Percentiles rank a stretch among this genome's conserved stretches.
phyloP scores from a whole-genome alignment of 495 filamentous ascomycete species.

The Neurospora tetrasperma region DNA sequence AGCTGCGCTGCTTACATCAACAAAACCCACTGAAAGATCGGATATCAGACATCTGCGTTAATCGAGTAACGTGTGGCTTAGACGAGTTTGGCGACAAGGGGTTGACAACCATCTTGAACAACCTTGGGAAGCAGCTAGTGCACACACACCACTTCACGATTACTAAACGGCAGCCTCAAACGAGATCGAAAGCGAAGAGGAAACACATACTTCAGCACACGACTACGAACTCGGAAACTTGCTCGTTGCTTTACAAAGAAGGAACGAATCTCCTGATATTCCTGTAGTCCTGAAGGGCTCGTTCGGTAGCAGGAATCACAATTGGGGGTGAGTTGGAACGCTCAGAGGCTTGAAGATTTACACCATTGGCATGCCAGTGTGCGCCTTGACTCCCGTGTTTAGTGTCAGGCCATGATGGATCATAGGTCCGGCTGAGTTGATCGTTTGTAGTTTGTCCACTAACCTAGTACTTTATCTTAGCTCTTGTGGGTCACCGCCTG shows the following conservation, averaged over 20 bases:
- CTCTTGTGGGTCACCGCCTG: neutral
- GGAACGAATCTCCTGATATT: neutral
- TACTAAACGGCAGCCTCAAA: neutral
- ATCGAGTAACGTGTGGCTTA: neutral
- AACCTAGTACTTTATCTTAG: neutral
- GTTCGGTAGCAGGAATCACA: neutral
- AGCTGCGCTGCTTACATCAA: neutral
- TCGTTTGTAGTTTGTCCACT: neutral
- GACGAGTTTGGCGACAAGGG: neutral
- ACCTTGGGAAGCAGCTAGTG: neutral
- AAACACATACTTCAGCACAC: neutral
- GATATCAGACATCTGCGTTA: neutral
- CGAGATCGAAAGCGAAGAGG: neutral
- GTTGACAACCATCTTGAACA: neutral
- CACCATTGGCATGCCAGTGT: neutral
- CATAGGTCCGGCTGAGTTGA: neutral
- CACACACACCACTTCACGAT: neutral
- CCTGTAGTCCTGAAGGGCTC: neutral
- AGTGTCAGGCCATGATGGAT: neutral
- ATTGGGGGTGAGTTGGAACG: neutral
- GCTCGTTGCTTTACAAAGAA: neutral
- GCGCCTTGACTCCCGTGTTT: neutral
- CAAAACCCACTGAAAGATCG: neutral
- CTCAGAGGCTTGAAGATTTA: neutral
- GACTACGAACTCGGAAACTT: neutral